These are phyloP conservation scores for Rhodomyrtus tomentosa DNA, from an alignment of 345 rosid genomes.

Conservation along the genomic window DNA sequence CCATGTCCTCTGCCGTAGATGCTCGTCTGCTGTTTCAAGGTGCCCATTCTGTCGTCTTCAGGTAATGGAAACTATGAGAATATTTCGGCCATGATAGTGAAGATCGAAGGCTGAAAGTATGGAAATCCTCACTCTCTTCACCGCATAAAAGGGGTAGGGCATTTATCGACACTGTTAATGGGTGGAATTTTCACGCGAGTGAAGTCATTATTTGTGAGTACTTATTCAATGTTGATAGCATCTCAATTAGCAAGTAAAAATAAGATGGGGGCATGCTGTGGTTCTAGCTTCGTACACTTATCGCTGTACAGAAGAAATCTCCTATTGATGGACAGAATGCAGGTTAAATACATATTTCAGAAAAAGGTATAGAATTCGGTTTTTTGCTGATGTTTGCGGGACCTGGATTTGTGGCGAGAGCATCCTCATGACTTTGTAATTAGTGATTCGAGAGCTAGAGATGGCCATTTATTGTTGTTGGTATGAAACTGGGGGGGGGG, in stretches of 20 bases:
- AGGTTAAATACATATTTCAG: neutral
- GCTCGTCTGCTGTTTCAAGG: constrained; percentile 69
- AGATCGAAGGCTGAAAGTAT: neutral
- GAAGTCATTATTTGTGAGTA: neutral
- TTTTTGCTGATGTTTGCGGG: neutral
- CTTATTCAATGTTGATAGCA: neutral
- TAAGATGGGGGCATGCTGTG: neutral
- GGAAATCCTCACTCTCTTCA: neutral
- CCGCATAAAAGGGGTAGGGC: neutral
- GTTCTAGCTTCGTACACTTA: neutral
- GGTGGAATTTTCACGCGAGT: neutral
- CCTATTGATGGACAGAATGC: neutral
- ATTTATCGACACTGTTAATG: neutral
- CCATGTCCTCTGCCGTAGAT: constrained; percentile 73
- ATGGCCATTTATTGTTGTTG: neutral
- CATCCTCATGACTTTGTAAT: neutral
- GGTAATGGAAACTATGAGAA: constrained; percentile 52
- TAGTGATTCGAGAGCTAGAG: neutral
- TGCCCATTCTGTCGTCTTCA: constrained; percentile 88
- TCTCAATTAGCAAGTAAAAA: neutral
- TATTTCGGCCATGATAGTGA: constrained; percentile 48
- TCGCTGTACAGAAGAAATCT: neutral
- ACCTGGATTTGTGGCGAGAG: neutral
- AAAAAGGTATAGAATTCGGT: neutral
- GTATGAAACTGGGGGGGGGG: neutral